Conservation (phyloP, 2,329 filamentous ascomycete species). For the Cadophora sp. region DNA sequence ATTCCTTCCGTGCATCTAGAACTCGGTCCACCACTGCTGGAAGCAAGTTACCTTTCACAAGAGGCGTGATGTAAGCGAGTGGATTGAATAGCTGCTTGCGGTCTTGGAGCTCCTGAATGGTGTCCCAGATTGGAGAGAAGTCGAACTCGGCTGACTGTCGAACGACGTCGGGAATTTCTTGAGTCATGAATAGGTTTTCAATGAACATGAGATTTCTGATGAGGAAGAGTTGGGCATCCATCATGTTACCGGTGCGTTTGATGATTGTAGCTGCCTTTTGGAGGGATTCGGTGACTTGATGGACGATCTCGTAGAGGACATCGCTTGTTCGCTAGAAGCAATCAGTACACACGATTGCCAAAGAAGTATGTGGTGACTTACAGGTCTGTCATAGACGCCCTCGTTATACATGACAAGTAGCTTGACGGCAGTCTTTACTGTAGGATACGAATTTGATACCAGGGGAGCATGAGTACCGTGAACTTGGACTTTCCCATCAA, state of each 20-base stretch:
- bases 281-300: constrained; percentile 86
- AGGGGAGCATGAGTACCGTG: constrained; percentile 63
- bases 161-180: constrained; percentile 80
- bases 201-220: constrained; percentile 93
- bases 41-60: constrained; percentile 48
- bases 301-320: constrained; percentile 81
- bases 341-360: neutral
- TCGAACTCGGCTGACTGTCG: constrained; percentile 62
- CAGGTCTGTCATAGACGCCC: constrained; percentile 43
- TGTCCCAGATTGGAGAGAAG: constrained; percentile 70
- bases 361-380: constrained; percentile 30
- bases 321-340: constrained; percentile 50
- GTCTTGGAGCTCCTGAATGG: constrained; percentile 56
- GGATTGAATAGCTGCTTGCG: constrained; percentile 60
- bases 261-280: constrained; percentile 78
- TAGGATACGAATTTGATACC: constrained; percentile 63
- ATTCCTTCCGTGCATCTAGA: constrained; percentile 68
- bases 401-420: constrained; percentile 66
- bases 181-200: constrained; percentile 94
- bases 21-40: constrained; percentile 49
- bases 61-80: constrained; percentile 52
- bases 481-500: constrained; percentile 40
- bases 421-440: constrained; percentile 64
- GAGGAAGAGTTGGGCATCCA: constrained; percentile 88
- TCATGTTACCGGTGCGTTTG: constrained; percentile 63